A percentile compares a stretch with the other conserved stretches of the same genome.
Conservation (phyloP, 73 alveolate species). For the Vitrella brassicaformis region DNA sequence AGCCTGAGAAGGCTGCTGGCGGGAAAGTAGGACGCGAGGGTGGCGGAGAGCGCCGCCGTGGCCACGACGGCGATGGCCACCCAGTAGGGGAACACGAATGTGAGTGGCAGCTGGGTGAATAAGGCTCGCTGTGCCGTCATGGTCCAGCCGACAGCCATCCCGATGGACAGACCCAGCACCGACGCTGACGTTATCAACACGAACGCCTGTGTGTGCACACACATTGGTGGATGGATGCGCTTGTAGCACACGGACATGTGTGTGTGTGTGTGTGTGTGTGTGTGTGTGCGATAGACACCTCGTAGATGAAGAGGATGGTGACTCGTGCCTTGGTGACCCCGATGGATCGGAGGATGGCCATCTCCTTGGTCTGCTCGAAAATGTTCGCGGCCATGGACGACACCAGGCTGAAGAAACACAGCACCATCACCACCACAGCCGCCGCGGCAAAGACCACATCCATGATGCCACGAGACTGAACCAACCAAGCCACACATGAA, state of each 20-base stretch:
- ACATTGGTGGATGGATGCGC: too few relatives aligned
- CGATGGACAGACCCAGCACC: constrained; percentile 80
- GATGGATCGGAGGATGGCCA: constrained; percentile 80
- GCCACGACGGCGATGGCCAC: constrained; percentile 3
- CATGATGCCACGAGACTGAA: too few relatives aligned
- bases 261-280: too few relatives aligned
- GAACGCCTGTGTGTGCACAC: too few relatives aligned
- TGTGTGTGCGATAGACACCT: too few relatives aligned
- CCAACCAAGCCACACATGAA: too few relatives aligned
- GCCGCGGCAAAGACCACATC: constrained; percentile 60
- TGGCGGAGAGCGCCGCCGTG: constrained; percentile 11
- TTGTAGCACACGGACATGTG: too few relatives aligned
- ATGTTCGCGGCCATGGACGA: constrained; percentile 92
- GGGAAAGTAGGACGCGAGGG: constrained; percentile 38
- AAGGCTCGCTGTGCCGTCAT: constrained; percentile 78
- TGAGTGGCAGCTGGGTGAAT: constrained; percentile 50
- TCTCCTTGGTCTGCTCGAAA: constrained; percentile 81
- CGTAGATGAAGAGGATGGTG: constrained; percentile 69
- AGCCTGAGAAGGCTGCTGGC: constrained; percentile 26
- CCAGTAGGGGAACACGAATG: constrained; percentile 37
- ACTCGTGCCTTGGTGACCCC: constrained; percentile 70
- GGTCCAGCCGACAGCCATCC: constrained; percentile 82
- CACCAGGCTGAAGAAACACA: constrained; percentile 81
- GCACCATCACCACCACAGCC: constrained; percentile 70
- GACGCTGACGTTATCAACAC: constrained; percentile 75